Evolutionary conservation across 83 land plant species (phyloP).

Genomic region (Thuja plicata): DNA sequence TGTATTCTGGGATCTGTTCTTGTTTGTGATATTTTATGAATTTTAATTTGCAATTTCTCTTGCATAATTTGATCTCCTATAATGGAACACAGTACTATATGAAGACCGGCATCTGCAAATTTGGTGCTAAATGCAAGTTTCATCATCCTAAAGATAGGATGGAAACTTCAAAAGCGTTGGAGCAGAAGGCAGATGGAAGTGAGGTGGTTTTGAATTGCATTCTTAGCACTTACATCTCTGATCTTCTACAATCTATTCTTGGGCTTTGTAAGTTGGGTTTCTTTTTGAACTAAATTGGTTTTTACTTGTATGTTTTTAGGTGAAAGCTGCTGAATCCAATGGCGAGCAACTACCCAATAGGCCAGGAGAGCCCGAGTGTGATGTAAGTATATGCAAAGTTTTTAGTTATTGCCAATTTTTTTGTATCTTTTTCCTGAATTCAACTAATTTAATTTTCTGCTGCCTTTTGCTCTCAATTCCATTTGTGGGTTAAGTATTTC

Average conservation of each 20-base stretch:
- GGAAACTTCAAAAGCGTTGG: not conserved
- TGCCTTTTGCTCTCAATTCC: not conserved
- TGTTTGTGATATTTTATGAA: conserved; percentile 3
- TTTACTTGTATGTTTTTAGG: conserved; percentile 12
- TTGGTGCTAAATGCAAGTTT: conserved; percentile 82
- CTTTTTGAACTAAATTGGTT: not conserved
- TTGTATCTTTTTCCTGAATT: not conserved
- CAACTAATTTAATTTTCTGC: not conserved
- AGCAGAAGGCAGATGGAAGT: conserved; percentile 10
- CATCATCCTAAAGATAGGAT: conserved; percentile 81
- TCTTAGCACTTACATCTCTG: not conserved
- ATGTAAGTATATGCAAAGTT: conserved; percentile 32
- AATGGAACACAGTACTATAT: conserved; percentile 59
- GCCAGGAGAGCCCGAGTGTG: conserved; percentile 62
- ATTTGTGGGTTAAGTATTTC: conserved; percentile 42
- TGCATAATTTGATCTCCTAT: conserved; percentile 11
- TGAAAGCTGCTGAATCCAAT: conserved; percentile 2
- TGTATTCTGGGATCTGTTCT: not conserved
- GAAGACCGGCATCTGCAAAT: conserved; percentile 89
- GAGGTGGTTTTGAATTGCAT: not conserved
- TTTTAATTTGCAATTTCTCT: not conserved
- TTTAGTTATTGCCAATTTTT: not conserved
- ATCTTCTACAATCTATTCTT: not conserved
- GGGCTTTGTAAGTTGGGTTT: not conserved
- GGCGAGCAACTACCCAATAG: conserved; percentile 49